These are phyloP conservation scores for Friedmanniomyces simplex DNA, from an alignment of 495 filamentous ascomycete species.

Conservation along the genomic window DNA sequence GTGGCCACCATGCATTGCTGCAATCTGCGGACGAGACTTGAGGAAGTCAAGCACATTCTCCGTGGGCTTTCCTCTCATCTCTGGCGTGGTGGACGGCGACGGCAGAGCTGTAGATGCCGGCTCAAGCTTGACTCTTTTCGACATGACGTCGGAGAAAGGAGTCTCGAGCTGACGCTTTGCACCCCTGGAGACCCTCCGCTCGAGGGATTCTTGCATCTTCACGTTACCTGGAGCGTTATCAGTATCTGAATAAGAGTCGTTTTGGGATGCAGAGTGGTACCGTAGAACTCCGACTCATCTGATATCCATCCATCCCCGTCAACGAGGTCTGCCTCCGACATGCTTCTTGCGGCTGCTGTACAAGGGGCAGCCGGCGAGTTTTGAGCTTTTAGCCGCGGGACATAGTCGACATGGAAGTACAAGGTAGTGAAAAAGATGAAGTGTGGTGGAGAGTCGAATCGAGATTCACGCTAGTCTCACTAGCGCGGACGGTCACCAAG, in stretches of 20 bases:
- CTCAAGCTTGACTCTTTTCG: not conserved
- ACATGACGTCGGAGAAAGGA: not conserved
- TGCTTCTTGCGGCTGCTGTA: not conserved
- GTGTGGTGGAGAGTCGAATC: not conserved
- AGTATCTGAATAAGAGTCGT: not conserved
- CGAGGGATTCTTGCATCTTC: not conserved
- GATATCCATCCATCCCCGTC: conserved; percentile 27
- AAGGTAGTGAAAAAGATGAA: not conserved
- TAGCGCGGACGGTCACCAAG: conserved; percentile 1
- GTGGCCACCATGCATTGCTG: not conserved
- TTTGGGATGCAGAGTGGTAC: conserved; percentile 7
- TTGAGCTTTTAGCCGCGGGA: not conserved
- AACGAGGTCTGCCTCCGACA: conserved; percentile 17
- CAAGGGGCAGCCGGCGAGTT: not conserved
- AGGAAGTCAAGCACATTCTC: conserved; percentile 2
- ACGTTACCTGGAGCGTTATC: not conserved
- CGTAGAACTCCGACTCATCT: conserved; percentile 32
- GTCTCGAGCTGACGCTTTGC: not conserved
- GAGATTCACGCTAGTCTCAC: not conserved
- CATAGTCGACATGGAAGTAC: not conserved
- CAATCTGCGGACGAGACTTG: conserved; percentile 4
- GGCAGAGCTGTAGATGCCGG: not conserved
- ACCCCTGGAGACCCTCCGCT: not conserved
- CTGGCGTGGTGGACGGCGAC: not conserved
- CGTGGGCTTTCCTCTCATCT: not conserved